phyloP scores from a whole-genome alignment of 768 basidiomycete species.

The Collybia sordida region DNA sequence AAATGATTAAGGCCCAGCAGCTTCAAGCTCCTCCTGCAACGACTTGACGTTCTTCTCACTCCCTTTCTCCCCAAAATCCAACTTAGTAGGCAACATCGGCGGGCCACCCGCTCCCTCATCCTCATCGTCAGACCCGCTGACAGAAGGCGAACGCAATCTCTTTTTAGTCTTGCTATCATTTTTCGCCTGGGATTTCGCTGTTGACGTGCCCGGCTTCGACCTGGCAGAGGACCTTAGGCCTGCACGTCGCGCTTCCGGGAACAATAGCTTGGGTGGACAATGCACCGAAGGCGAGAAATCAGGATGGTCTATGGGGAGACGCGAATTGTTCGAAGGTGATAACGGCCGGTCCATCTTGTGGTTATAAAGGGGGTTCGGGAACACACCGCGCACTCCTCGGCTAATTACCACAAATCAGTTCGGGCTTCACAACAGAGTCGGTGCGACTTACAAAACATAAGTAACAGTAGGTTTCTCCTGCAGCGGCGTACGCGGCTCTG shows the following conservation, averaged over 20 bases:
- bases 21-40: background rate
- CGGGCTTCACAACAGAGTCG: background rate
- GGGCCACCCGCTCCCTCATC: slow-evolving; percentile 14
- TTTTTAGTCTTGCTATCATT: slow-evolving; percentile 8
- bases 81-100: slow-evolving; percentile 20
- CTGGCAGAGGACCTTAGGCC: slow-evolving; percentile 1
- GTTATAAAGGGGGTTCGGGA: slow-evolving; percentile 65
- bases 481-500: slow-evolving; percentile 32
- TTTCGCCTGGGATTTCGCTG: slow-evolving; percentile 7
- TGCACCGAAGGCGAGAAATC: slow-evolving; percentile 60
- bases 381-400: slow-evolving; percentile 63
- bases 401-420: slow-evolving; percentile 29
- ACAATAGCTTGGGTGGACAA: slow-evolving; percentile 59
- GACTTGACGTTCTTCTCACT: slow-evolving; percentile 1
- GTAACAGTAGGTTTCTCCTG: slow-evolving; percentile 64
- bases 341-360: slow-evolving; percentile 37
- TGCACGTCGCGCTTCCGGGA: slow-evolving; percentile 32
- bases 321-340: slow-evolving; percentile 46
- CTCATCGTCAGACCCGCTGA: slow-evolving; percentile 19
- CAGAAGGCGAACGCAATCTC: slow-evolving; percentile 12
- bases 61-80: slow-evolving; percentile 22
- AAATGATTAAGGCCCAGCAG: background rate
- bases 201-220: slow-evolving; percentile 3
- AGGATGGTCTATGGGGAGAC: slow-evolving; percentile 59
- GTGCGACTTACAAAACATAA: slow-evolving; percentile 67